Evolutionary conservation across 306 rosid genomes (phyloP).

Genomic region (Vigna hirtella): DNA sequence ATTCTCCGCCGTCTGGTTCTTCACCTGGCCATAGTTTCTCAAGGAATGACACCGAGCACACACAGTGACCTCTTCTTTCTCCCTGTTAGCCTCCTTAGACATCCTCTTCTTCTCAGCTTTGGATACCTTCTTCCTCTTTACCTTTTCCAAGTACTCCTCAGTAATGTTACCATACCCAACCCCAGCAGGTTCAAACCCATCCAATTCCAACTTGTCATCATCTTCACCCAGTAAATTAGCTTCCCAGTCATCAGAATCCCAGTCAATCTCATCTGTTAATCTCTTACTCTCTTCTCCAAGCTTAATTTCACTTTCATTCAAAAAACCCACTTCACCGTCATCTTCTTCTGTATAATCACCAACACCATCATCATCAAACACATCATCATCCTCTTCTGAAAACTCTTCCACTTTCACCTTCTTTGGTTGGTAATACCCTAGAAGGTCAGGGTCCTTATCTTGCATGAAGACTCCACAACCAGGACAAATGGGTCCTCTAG

Average conservation of each 20-base stretch:
- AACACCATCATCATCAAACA: conserved; percentile 29
- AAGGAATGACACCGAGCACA: conserved; percentile 94
- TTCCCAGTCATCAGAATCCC: conserved; percentile 88
- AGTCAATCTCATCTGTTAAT: conserved; percentile 56
- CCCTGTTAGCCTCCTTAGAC: conserved; percentile 75
- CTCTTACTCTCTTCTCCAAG: conserved; percentile 47
- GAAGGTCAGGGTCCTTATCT: conserved; percentile 73
- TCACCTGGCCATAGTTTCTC: conserved; percentile 91
- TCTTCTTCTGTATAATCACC: conserved; percentile 26
- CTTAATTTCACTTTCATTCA: conserved; percentile 46
- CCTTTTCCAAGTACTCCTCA: conserved; percentile 64
- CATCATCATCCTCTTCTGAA: conserved; percentile 50
- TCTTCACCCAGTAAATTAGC: conserved; percentile 66
- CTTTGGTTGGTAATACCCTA: conserved; percentile 71
- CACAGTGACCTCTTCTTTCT: conserved; percentile 87
- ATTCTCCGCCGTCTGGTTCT: conserved; percentile 82
- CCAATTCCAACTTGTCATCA: conserved; percentile 54
- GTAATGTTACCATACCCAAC: conserved; percentile 89
- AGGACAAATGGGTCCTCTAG: conserved; percentile 75
- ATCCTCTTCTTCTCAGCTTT: conserved; percentile 80
- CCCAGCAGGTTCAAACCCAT: conserved; percentile 81
- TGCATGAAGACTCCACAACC: conserved; percentile 99
- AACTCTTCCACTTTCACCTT: conserved; percentile 46
- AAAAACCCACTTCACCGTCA: conserved; percentile 41
- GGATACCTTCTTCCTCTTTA: conserved; percentile 73